phyloP scores from a whole-genome alignment of 1,284 basidiomycete genomes.

The Apiotrichum siamense region DNA sequence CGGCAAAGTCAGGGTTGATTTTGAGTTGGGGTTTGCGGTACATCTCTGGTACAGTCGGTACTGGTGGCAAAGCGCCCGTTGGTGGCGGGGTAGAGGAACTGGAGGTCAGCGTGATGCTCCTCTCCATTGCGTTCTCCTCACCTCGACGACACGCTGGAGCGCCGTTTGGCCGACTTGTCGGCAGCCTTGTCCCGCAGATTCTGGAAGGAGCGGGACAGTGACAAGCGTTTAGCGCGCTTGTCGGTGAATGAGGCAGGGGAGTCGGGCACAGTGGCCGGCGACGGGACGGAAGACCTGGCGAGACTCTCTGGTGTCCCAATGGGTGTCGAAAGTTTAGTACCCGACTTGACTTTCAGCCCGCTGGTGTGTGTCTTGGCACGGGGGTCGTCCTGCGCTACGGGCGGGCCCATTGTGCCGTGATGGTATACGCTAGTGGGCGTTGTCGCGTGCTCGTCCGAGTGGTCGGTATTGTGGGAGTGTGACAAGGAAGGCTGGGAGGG shows the following conservation, averaged over 20 bases:
- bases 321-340: too few species aligned
- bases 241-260: not conserved
- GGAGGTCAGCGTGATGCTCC: constrained; percentile 1
- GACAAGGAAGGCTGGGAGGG: constrained; percentile 5
- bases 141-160: constrained; percentile 2
- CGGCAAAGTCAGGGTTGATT: too few species aligned
- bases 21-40: not conserved
- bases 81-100: not conserved
- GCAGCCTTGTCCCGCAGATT: constrained; percentile 6
- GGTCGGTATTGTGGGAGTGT: constrained; percentile 7
- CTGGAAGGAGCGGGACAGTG: constrained; percentile 7
- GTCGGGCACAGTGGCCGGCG: too few species aligned
- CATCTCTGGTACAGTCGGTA: constrained; percentile 8
- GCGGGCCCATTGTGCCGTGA: not conserved
- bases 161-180: constrained; percentile 1
- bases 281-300: too few species aligned
- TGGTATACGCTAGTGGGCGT: not conserved
- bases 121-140: too few species aligned
- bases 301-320: too few species aligned
- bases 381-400: too few species aligned
- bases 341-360: too few species aligned
- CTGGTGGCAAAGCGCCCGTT: not conserved
- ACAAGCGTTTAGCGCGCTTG: constrained; percentile 5
- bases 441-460: constrained; percentile 6
- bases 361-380: too few species aligned